These are phyloP conservation scores for Agaricales sp. DNA, from an alignment of 1,284 basidiomycete genomes.

Conservation along the genomic window DNA sequence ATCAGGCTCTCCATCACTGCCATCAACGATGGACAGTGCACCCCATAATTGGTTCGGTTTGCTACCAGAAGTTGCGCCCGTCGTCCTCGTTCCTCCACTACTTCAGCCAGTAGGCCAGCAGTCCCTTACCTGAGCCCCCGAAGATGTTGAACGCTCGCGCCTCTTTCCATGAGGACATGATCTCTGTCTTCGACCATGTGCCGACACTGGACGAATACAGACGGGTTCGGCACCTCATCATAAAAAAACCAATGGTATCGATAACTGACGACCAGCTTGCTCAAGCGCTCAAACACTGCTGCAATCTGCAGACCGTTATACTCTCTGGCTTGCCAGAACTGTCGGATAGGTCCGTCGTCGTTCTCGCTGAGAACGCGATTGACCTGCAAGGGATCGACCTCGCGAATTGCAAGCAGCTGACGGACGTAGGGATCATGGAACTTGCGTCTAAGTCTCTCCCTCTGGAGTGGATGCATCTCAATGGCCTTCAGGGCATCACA, in stretches of 20 bases:
- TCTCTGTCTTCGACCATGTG: conserved; percentile 39
- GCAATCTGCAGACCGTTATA: conserved; percentile 65
- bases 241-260: conserved; percentile 26
- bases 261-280: conserved; percentile 62
- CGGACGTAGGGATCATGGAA: conserved; percentile 65
- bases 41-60: too few relatives aligned
- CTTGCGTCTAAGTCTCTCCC: conserved; percentile 58
- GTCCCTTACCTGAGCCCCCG: too few relatives aligned
- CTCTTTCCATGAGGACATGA: conserved; percentile 42
- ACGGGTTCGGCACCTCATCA: conserved; percentile 42
- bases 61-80: too few relatives aligned
- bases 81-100: too few relatives aligned
- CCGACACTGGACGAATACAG: conserved; percentile 44
- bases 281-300: conserved; percentile 48
- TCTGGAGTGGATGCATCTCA: conserved; percentile 68
- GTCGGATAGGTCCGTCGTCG: conserved; percentile 54
- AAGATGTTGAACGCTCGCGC: conserved; percentile 6
- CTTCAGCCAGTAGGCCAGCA: too few relatives aligned
- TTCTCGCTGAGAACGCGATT: conserved; percentile 52
- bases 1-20: too few relatives aligned
- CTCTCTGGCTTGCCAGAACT: conserved; percentile 59
- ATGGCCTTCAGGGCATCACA: conserved; percentile 59
- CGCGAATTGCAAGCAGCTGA: conserved; percentile 65
- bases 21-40: too few relatives aligned
- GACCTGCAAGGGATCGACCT: conserved; percentile 74